Percentiles rank a stretch among this genome's conserved stretches.
These are phyloP conservation scores for Bolboschoenus planiculmis DNA, from an alignment of 176 grass and related monocot species.

Conservation along the genomic window DNA sequence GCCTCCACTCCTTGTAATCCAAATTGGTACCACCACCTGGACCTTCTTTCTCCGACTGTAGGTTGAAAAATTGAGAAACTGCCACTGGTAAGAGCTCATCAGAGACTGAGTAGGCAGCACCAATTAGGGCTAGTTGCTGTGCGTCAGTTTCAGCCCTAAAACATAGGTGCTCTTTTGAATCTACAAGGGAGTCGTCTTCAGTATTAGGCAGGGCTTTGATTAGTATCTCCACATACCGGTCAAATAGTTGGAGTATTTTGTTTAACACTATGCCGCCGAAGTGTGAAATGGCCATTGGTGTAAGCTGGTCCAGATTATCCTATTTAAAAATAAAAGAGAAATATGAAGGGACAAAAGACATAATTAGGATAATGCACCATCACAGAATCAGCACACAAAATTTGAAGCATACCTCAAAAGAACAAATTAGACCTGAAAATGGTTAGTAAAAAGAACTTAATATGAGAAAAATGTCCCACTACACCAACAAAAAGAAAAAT, in stretches of 20 bases:
- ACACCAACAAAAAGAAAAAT: background rate
- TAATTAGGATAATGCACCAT: background rate
- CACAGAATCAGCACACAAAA: background rate
- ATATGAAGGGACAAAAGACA: background rate
- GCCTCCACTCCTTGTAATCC: conserved; percentile 95
- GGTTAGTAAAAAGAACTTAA: background rate
- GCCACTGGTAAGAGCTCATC: conserved; percentile 73
- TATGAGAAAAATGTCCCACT: background rate
- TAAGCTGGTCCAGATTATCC: conserved; percentile 91
- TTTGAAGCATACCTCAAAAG: conserved; percentile 1
- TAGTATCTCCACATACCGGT: conserved; percentile 71
- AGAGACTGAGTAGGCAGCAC: conserved; percentile 61
- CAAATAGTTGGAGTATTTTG: conserved; percentile 79
- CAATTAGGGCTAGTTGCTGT: conserved; percentile 71
- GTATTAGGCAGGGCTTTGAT: conserved; percentile 72
- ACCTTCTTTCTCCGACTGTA: conserved; percentile 64
- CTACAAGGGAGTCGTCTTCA: conserved; percentile 76
- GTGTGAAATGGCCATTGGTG: conserved; percentile 68
- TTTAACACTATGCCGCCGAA: conserved; percentile 85
- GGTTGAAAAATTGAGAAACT: conserved; percentile 64
- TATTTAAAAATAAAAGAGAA: conserved; percentile 31
- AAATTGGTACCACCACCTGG: conserved; percentile 45
- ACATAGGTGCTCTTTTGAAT: conserved; percentile 53
- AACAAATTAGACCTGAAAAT: background rate
- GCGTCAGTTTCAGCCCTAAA: conserved; percentile 85